Percentiles rank a stretch among this genome's conserved stretches.
These are phyloP conservation scores for Trichomonas tenax DNA, from an alignment of 208 protist genomes.

Conservation along the genomic window DNA sequence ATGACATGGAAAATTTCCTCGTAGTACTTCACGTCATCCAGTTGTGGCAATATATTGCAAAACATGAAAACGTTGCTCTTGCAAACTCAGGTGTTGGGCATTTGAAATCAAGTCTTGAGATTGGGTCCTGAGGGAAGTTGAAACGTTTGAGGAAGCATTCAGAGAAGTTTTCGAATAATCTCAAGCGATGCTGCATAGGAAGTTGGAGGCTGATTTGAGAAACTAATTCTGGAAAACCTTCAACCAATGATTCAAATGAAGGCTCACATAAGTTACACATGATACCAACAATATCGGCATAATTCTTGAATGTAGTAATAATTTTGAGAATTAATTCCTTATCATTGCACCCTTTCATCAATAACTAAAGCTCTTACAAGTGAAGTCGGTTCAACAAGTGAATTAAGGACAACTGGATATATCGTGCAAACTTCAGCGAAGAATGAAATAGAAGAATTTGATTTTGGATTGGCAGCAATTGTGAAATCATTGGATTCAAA, in stretches of 20 bases:
- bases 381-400: background rate
- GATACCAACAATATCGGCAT: background rate
- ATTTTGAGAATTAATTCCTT: background rate
- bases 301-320: background rate
- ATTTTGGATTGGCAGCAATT: background rate
- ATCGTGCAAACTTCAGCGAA: background rate
- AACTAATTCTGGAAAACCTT: background rate
- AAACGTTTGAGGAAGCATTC: background rate
- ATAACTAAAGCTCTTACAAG: background rate
- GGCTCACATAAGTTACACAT: background rate
- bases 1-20: background rate
- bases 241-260: background rate
- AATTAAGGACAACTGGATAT: background rate
- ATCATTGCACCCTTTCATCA: background rate
- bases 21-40: background rate
- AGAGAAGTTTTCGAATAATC: background rate
- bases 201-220: background rate
- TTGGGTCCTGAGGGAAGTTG: background rate
- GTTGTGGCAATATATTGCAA: background rate
- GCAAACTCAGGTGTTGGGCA: background rate
- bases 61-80: background rate
- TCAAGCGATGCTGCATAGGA: background rate
- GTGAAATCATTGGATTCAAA: background rate
- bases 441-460: background rate
- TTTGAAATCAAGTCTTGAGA: background rate